phyloP scores from a whole-genome alignment of 192 early-diverging fungal genomes.

The Linnemannia hyalina region DNA sequence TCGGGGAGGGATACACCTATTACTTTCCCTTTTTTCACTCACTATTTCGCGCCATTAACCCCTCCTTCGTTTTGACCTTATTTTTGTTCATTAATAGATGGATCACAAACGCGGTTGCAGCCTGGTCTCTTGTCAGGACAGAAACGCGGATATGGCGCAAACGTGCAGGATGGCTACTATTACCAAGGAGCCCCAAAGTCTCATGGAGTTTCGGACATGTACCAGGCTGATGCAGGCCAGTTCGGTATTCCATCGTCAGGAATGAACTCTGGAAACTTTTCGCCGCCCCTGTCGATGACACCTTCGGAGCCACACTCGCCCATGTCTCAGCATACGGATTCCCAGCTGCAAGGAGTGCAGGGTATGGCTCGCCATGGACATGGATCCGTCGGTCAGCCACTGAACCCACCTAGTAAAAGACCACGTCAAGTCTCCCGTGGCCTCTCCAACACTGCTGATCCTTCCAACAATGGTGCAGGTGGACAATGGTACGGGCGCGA shows the following conservation, averaged over 20 bases:
- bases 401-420: constrained; percentile 41
- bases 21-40: background rate
- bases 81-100: constrained; percentile 11
- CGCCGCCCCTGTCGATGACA: constrained; percentile 41
- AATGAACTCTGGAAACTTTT: constrained; percentile 34
- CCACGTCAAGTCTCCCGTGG: constrained; percentile 31
- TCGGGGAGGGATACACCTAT: background rate
- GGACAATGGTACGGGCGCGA: constrained; percentile 33
- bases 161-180: constrained; percentile 22
- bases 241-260: constrained; percentile 24
- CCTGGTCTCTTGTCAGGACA: constrained; percentile 25
- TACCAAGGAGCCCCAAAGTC: constrained; percentile 22
- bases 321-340: constrained; percentile 31
- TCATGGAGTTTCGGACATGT: constrained; percentile 17
- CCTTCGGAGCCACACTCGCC: constrained; percentile 41
- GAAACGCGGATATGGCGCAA: constrained; percentile 31
- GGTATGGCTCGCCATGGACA: constrained; percentile 16
- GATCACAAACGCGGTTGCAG: constrained; percentile 27
- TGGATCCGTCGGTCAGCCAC: constrained; percentile 8
- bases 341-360: background rate
- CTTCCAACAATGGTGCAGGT: constrained; percentile 1
- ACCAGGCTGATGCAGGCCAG: constrained; percentile 16
- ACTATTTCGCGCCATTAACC: background rate
- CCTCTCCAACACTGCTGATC: constrained; percentile 10
- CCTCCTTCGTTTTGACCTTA: background rate